Conservation (phyloP, 306 rosid genomes). For the Medicago arabica region DNA sequence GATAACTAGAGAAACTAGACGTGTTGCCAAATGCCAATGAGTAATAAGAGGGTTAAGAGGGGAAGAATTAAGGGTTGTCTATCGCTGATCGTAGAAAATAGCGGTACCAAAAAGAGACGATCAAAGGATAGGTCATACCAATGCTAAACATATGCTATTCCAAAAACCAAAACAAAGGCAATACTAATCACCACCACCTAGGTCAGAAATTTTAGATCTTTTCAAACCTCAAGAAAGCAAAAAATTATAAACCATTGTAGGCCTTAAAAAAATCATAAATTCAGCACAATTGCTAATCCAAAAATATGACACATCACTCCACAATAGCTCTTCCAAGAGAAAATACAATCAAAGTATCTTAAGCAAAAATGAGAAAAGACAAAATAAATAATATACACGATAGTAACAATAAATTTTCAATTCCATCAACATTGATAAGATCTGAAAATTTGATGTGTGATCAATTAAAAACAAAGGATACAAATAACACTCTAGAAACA, state of each 20-base stretch:
- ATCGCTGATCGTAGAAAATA: neutral
- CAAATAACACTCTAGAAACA: neutral
- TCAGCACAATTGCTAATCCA: slow-evolving; percentile 26
- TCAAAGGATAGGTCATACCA: neutral
- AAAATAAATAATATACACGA: neutral
- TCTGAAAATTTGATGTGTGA: slow-evolving; percentile 41
- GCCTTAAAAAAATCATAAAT: slow-evolving; percentile 13
- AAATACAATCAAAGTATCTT: neutral
- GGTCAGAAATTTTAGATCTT: slow-evolving; percentile 16
- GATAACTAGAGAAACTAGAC: neutral
- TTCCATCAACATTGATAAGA: slow-evolving; percentile 43
- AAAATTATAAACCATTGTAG: neutral
- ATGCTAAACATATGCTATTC: too few species aligned
- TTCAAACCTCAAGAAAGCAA: slow-evolving; percentile 12
- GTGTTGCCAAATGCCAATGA: neutral
- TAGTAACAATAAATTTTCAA: slow-evolving; percentile 19
- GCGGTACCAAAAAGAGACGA: neutral
- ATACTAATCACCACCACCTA: slow-evolving; percentile 20
- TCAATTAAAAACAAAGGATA: slow-evolving; percentile 8
- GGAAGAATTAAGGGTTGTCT: neutral
- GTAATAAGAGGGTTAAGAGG: neutral
- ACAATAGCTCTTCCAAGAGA: neutral
- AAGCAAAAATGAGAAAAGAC: neutral
- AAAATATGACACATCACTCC: slow-evolving; percentile 10
- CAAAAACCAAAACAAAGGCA: neutral